phyloP scores from a whole-genome alignment of 169 alveolate genomes.

The Plasmodium vivax region DNA sequence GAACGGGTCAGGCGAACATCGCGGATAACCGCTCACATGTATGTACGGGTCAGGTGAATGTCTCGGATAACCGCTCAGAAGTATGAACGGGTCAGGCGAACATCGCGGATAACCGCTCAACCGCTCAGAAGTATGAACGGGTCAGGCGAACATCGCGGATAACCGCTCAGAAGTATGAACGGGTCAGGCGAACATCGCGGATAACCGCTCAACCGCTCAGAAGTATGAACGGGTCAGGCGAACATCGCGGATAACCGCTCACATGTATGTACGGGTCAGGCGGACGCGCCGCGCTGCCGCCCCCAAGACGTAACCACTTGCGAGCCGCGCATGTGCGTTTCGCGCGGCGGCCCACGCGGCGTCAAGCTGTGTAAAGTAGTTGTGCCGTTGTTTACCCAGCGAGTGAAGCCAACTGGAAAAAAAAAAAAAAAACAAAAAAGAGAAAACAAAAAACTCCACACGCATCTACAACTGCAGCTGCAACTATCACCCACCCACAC shows the following conservation, averaged over 20 bases:
- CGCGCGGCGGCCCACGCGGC: neutral
- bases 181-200: neutral
- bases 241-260: neutral
- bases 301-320: neutral
- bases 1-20: neutral
- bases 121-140: too few relatives aligned
- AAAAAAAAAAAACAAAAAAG: neutral
- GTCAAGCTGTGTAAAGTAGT: neutral
- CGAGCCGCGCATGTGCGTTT: slow-evolving; percentile 5
- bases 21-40: neutral
- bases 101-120: neutral
- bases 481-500: neutral
- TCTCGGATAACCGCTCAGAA: neutral
- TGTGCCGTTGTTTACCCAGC: neutral
- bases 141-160: too few relatives aligned
- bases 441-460: too few relatives aligned
- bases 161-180: neutral
- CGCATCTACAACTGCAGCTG: neutral
- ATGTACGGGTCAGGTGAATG: neutral
- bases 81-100: neutral
- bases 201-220: too few relatives aligned
- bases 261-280: neutral
- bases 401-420: neutral
- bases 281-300: neutral
- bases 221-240: neutral